These are phyloP conservation scores for Bjerkandera adusta DNA, from an alignment of 1,284 basidiomycete genomes.

Conservation along the genomic window DNA sequence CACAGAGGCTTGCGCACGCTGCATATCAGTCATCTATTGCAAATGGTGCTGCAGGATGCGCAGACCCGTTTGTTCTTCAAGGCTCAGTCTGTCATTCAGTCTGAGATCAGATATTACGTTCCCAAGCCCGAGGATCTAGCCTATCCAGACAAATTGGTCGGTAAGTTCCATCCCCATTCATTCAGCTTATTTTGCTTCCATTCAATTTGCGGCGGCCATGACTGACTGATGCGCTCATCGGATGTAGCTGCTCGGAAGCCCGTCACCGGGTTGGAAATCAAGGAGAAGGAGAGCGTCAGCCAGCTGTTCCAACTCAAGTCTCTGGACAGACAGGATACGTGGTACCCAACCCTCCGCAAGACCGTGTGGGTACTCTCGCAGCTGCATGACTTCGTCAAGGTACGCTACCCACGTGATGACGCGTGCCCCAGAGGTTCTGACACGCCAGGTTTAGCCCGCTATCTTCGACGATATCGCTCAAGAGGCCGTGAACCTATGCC, in stretches of 20 bases:
- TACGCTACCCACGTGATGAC: conserved; percentile 32
- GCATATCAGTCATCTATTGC: conserved; percentile 71
- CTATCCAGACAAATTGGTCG: conserved; percentile 77
- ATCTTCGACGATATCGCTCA: conserved; percentile 95
- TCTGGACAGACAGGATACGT: conserved; percentile 74
- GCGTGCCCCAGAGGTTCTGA: no score
- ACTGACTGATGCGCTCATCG: conserved; percentile 7
- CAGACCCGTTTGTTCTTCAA: conserved; percentile 94
- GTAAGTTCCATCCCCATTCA: conserved; percentile 35
- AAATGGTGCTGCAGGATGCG: conserved; percentile 91
- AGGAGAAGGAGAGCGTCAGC: conserved; percentile 64
- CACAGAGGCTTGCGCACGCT: conserved; percentile 49
- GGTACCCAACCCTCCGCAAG: conserved; percentile 86
- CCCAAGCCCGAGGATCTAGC: conserved; percentile 78
- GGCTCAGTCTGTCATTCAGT: conserved; percentile 86
- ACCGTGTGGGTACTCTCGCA: conserved; percentile 88
- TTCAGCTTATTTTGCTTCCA: conserved; percentile 3
- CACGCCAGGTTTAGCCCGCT: conserved; percentile 55
- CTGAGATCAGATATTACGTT: conserved; percentile 81
- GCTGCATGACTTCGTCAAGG: conserved; percentile 88
- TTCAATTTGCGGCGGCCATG: not conserved
- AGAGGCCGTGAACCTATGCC: conserved; percentile 82
- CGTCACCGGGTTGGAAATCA: conserved; percentile 39
- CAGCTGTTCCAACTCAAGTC: conserved; percentile 72
- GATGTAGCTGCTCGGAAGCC: conserved; percentile 43